Conservation (phyloP, 2,329 filamentous ascomycete genomes). For the Talaromyces verruculosus region DNA sequence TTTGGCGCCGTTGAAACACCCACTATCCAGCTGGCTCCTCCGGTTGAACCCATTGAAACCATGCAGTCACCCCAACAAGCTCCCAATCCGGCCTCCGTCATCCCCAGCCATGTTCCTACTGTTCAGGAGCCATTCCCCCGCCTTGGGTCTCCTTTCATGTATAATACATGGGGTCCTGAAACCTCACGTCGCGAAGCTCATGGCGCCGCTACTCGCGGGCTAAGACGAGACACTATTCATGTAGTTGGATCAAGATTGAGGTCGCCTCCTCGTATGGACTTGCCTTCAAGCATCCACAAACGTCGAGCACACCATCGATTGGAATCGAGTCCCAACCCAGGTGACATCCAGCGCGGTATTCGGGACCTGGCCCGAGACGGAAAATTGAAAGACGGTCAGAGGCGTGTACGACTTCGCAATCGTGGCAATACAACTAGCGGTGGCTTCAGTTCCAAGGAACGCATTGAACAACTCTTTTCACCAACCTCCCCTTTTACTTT, state of each 20-base stretch:
- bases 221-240: constrained; percentile 47
- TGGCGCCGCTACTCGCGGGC: constrained; percentile 32
- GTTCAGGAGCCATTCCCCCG: constrained; percentile 38
- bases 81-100: neutral
- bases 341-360: constrained; percentile 34
- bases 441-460: constrained; percentile 53
- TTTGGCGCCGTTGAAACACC: neutral
- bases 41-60: neutral
- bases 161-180: constrained; percentile 51
- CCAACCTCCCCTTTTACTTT: constrained; percentile 21
- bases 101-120: constrained; percentile 12
- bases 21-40: constrained; percentile 23
- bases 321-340: constrained; percentile 49
- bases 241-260: constrained; percentile 44
- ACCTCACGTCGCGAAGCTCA: constrained; percentile 32
- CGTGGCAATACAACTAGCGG: constrained; percentile 60
- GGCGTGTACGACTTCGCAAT: constrained; percentile 59
- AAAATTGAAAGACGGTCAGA: constrained; percentile 50
- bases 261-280: constrained; percentile 58
- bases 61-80: constrained; percentile 21
- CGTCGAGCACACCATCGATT: constrained; percentile 58
- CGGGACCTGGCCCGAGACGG: constrained; percentile 40
- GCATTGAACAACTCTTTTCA: constrained; percentile 56
- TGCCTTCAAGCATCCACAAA: constrained; percentile 56
- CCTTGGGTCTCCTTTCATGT: constrained; percentile 51